Conservation (phyloP, 345 rosid genomes). For the Diplotaxis tenuifolia region DNA sequence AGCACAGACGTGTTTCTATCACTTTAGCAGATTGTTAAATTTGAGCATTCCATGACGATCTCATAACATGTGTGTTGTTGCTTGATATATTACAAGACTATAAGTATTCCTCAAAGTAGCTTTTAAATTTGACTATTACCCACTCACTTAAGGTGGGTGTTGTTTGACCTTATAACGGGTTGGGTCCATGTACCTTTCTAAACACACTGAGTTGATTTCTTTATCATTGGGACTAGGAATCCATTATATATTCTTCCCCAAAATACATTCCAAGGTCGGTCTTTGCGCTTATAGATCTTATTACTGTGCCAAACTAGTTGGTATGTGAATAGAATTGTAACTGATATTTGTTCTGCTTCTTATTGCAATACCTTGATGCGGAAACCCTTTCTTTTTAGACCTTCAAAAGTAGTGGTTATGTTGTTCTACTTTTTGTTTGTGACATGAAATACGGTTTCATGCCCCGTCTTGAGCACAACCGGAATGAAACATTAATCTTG, state of each 20-base stretch:
- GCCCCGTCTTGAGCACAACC: background rate
- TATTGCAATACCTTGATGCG: background rate
- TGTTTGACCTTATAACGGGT: constrained; percentile 19
- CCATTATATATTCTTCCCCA: background rate
- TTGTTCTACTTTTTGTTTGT: constrained; percentile 8
- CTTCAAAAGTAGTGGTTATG: background rate
- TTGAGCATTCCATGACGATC: constrained; percentile 19
- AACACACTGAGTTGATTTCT: constrained; percentile 8
- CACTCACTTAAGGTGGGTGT: constrained; percentile 21
- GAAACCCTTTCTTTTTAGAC: background rate
- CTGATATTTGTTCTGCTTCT: background rate
- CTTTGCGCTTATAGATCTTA: constrained; percentile 2
- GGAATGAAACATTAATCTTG: background rate
- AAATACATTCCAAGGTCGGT: background rate
- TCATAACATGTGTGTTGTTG: constrained; percentile 15
- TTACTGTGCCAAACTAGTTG: constrained; percentile 7
- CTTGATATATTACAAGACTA: constrained; percentile 24
- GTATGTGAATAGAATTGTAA: background rate
- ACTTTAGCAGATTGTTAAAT: background rate
- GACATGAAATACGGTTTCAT: constrained; percentile 2
- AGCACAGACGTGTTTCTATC: constrained; percentile 18
- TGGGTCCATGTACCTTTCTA: constrained; percentile 28
- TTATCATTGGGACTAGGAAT: constrained; percentile 15
- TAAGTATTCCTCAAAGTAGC: constrained; percentile 27
- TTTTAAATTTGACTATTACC: constrained; percentile 30